Evolutionary conservation across 2,329 filamentous ascomycete genomes (phyloP), one percentile per base, ranked within the genome.

Genomic region (Ophiostoma piceae): DNA sequence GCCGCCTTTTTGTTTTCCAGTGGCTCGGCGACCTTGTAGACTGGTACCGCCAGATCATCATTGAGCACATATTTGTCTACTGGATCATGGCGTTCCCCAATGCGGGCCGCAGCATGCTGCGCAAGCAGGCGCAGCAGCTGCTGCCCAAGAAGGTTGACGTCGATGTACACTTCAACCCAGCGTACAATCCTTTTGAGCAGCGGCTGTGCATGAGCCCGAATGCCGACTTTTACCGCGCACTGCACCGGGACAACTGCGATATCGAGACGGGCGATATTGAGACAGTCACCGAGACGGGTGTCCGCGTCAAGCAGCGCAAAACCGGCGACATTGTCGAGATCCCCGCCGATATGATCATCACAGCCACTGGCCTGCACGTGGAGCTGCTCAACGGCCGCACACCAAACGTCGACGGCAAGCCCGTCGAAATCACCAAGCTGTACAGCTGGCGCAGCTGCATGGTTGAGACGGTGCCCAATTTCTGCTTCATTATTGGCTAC

Each of bases 111-210:
- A 77, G 75, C 43, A 51, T 85, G n/a, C 74, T 91, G 39, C 81
- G 79, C 22, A 74, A 75, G 2, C 77, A 76, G 41, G 84, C 85
- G 39, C 78, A 79, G 65, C 74, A 76, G n/a, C 79, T 82, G 57
- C 81, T 92, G 0, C 88, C 89, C 0, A 76, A 77, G 8, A 78
- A 80, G 22, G 78, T 88, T 47, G 82, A 86, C 2, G 77, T 84
- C 57, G 84, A 89, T 69, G 83, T 85, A 0, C 86, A 91, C 76
- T 91, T 91, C 77, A 85, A 83, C 7, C 89, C 89, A 0, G 77
- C 76, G 1, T 91, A 92, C 74, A 83, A 85, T 54, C 88, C 88
- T 0, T 89, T 91, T 83, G 84, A 92, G 69, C 92, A 96, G 77
- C 86, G 92, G 0, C 80, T 95, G 8, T 95, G 92, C 75, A 80